Evolutionary conservation across 2,329 filamentous ascomycete species (phyloP), one percentile per base, ranked within the genome.

Genomic region (Penicillium rolfsii): DNA sequence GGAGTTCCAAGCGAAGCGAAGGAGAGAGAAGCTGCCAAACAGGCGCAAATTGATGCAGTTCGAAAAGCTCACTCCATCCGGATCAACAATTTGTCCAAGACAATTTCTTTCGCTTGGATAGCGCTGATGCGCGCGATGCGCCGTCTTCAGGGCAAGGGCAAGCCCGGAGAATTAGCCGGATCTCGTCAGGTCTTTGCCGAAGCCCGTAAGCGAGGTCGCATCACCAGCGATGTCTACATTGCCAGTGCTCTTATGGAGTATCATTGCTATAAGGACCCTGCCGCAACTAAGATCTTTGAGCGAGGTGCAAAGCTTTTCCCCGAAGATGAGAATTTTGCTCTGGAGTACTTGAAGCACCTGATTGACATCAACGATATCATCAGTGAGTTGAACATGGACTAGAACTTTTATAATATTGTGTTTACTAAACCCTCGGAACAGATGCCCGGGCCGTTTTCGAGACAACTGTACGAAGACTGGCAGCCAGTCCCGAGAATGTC

Each of bases 371-470:
- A 96, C 69, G 95, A 99, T 76, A 89, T 93, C 52, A 97, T 92
- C 35, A 97, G 91, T 96, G 84, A 84, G 91, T 83, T 5, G 1
- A 16, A 48, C 8, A 6, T 8, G 14, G 5, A 11, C 12, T 8
- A 28, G n/a, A 8, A 14, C 6, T 2, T 7, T 11, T 24, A 3
- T 9, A 11, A 3, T 9, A 11, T 12, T 7, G 43, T 9, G 5
- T n/a, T 16, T 64, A 26, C 67, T 73, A 57, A 70, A 70, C 54
- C 6, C 52, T 36, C 52, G 22, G 36, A 36, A 36, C 68, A 93
- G 93, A 99, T 83, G 95, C 95, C 36, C 87, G 95, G 66, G 93
- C 95, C 9, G 93, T 97, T 2, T 99, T 99, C 71, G 95, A 98
- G 75, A 97, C 93, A 16, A 93, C 93, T 16, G 91, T 97, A 62